phyloP scores from a whole-genome alignment of 164 flowering plant species.

The Vitis rotundifolia region DNA sequence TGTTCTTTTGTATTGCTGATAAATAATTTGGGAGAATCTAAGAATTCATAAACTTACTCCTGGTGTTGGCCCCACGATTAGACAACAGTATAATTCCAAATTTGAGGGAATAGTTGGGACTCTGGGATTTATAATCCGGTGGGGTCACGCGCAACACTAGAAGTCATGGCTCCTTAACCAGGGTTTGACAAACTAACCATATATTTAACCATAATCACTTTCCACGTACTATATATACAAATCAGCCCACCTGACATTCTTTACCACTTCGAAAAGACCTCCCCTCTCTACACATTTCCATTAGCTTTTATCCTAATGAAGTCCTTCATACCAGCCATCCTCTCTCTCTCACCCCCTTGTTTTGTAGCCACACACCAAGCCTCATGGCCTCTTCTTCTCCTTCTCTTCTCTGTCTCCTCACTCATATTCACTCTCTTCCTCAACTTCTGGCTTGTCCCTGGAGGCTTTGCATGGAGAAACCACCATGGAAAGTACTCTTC shows the following conservation, averaged over 20 bases:
- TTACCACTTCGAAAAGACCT: slow-evolving; percentile 6
- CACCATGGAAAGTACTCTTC: slow-evolving; percentile 7
- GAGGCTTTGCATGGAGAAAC: slow-evolving; percentile 68
- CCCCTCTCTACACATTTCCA: slow-evolving; percentile 15
- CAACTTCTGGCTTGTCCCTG: slow-evolving; percentile 53
- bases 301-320: slow-evolving; percentile 25
- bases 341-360: slow-evolving; percentile 28
- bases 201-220: slow-evolving; percentile 10
- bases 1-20: too few relatives aligned
- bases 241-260: slow-evolving; percentile 14
- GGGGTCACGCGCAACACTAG: neutral
- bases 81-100: neutral
- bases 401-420: slow-evolving; percentile 16
- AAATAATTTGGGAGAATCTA: too few relatives aligned
- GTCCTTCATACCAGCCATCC: slow-evolving; percentile 15
- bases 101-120: too few relatives aligned
- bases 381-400: slow-evolving; percentile 24
- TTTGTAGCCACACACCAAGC: slow-evolving; percentile 17
- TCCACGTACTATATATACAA: slow-evolving; percentile 31
- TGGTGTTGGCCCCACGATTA: neutral
- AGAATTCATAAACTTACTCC: too few relatives aligned
- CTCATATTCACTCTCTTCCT: slow-evolving; percentile 26
- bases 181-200: slow-evolving; percentile 28
- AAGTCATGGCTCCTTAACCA: slow-evolving; percentile 6
- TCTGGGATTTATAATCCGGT: too few relatives aligned